Base-by-base conservation (phyloP, 1,139 yeast genomes). In the Eremothecium coryli region DNA sequence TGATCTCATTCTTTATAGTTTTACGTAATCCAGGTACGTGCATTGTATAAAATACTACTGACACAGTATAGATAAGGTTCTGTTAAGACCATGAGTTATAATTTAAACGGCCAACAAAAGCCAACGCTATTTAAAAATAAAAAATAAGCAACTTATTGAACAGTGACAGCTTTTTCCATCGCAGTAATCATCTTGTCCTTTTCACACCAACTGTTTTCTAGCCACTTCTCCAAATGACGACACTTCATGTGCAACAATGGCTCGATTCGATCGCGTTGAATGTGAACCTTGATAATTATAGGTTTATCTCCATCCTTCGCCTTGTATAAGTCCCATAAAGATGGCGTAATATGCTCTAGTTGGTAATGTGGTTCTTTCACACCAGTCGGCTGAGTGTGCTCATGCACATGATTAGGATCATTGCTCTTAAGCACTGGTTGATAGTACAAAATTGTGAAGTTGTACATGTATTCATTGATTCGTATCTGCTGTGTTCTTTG, bases 201-300 rank as follows among this genome's bases (percentile, higher is more conserved):
- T 33, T 70, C 73, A n/a, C 60, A 56, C 94, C 94, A 84, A 25
- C 65, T 58, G 32, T 63, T 63, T 52, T 84, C 94, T 11, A 84
- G 52, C 79, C 86, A 82, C 50, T 71, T 73, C 45, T 81, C 90
- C 26, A 79, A 41, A 41, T 68, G 71, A 26, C 63, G 58, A 31
- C 72, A 62, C 42, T 70, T 75, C 9, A 54, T 41, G 0, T 82
- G 79, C 17, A 52, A 22, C 4, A 82, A 52, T 37, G 70, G 57
- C n/a, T 62, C 50, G 10, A 79, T 42, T 8, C 67, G 54, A 45
- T 65, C 66, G 15, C 69, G 62, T 31, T 62, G 65, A 17, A 79
- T 63, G 46, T 72, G 69, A 6, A 82, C 60, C 26, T 64, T 57
- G 2, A 77, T 64, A 3, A 66, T 53, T 23, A 68, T 60, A 10